Conservation (phyloP, 148 eudicot genomes). For the Hydrangea macrophylla region DNA sequence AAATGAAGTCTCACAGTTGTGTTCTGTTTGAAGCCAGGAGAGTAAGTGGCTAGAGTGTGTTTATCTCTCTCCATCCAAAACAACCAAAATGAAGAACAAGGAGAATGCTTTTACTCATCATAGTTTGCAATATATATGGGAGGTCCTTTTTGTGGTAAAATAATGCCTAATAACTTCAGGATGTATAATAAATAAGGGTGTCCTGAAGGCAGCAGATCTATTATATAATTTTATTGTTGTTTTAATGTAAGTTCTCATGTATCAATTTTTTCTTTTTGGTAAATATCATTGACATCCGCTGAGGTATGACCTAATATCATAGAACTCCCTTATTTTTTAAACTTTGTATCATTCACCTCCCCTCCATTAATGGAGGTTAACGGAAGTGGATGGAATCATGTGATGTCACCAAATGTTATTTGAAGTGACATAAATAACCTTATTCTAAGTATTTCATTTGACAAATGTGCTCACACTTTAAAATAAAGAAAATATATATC, state of each 20-base stretch:
- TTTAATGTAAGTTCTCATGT: neutral
- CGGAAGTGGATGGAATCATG: neutral
- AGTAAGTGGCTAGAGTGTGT: conserved; percentile 5
- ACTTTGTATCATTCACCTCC: too few relatives aligned
- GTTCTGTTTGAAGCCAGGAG: conserved; percentile 65
- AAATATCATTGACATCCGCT: neutral
- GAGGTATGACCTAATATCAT: too few relatives aligned
- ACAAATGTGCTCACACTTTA: too few relatives aligned
- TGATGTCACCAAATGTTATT: neutral
- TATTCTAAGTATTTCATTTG: too few relatives aligned
- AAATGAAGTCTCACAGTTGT: conserved; percentile 80
- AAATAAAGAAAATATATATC: too few relatives aligned
- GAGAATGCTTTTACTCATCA: neutral
- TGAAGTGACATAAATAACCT: too few relatives aligned
- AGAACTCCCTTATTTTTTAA: neutral
- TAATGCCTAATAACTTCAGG: neutral
- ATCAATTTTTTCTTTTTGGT: neutral
- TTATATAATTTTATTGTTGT: neutral
- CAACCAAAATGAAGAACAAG: neutral
- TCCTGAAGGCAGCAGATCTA: neutral
- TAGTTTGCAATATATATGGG: neutral
- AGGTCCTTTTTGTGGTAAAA: neutral
- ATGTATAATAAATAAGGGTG: conserved; percentile 11
- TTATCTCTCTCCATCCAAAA: neutral
- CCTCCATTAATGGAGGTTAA: too few relatives aligned